Evolutionary conservation across 257 asterid genomes (phyloP), one percentile per base, ranked within the genome.

Genomic region (Rauvolfia tetraphylla): DNA sequence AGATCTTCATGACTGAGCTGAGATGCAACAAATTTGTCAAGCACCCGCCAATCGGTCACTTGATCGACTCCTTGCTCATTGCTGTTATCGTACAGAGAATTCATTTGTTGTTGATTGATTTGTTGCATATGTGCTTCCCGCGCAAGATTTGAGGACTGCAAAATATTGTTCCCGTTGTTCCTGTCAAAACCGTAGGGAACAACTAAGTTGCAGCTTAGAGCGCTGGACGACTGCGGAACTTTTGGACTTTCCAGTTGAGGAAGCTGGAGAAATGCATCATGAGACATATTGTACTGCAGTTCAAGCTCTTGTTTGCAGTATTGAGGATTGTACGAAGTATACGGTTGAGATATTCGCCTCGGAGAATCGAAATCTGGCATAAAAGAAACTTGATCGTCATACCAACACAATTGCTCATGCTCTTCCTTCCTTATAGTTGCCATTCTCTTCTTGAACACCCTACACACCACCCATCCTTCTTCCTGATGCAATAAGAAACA

Each of bases 391-490:
- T 88, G 92, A 12, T 90, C 91, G 12, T 88, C 92, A 31, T 86
- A 88, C 92, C 91, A 86, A 80, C 81, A 83, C 2, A 82, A 69
- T 5, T 89, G 79, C 7, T 90, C 91, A 10, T 85, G 87, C 5
- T 85, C 89, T 34, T 85, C 91, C 20, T 62, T 81, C 71, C 86
- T 83, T 17, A 77, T 57, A 8, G 90, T 77, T 74, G 90, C 44
- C 76, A 90, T 38, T 80, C 76, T 88, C 85, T 90, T 90, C 89
- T 81, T 90, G 89, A 90, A 90, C 23, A 79, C 95, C 82, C 90
- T 85, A 77, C 95, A 90, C 20, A 88, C 95, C 15, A 82, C 95
- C 95, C 95, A 90, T 44, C 95, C 95, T 88, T 90, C 95, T 85
- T 90, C 95, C 95, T 90, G 86, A 29, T 46, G 31, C 51, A 44